Evolutionary conservation across 1,284 basidiomycete species (phyloP).

Genomic region (Cronartium quercuum): DNA sequence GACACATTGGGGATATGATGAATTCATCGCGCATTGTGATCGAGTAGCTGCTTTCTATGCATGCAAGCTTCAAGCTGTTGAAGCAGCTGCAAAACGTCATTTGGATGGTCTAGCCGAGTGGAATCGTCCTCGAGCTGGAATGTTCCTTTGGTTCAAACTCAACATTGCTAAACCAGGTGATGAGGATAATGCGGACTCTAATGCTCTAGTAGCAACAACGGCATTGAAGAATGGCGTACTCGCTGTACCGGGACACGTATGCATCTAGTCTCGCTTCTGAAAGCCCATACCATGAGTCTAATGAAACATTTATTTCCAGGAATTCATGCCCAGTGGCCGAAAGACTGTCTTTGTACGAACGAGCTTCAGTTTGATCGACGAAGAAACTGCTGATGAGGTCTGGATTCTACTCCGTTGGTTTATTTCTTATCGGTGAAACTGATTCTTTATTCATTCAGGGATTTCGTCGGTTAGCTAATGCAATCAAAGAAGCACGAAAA

Average conservation of each 20-base stretch:
- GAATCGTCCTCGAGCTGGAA: constrained; percentile 74
- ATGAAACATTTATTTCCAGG: constrained; percentile 33
- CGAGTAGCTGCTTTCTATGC: constrained; percentile 70
- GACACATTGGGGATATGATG: constrained; percentile 60
- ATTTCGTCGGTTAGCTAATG: constrained; percentile 61
- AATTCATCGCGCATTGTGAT: constrained; percentile 67
- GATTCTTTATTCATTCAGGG: constrained; percentile 51
- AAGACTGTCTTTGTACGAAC: constrained; percentile 69
- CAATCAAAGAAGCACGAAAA: constrained; percentile 53
- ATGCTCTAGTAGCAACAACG: constrained; percentile 66
- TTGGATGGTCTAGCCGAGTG: constrained; percentile 73
- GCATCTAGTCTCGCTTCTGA: constrained; percentile 22
- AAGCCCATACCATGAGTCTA: constrained; percentile 49
- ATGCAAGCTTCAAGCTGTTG: constrained; percentile 70
- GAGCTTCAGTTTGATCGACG: constrained; percentile 68
- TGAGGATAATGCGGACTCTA: constrained; percentile 60
- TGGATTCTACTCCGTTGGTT: neutral
- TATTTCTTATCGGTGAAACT: neutral
- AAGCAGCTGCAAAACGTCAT: constrained; percentile 65
- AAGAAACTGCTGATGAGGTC: constrained; percentile 62
- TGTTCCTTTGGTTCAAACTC: constrained; percentile 49
- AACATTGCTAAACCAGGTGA: constrained; percentile 43
- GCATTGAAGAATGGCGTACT: constrained; percentile 76
- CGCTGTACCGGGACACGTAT: constrained; percentile 64
- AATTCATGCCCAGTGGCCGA: constrained; percentile 65